These are phyloP conservation scores for Paxillus rubicundulus DNA, from an alignment of 768 basidiomycete genomes.

Conservation along the genomic window DNA sequence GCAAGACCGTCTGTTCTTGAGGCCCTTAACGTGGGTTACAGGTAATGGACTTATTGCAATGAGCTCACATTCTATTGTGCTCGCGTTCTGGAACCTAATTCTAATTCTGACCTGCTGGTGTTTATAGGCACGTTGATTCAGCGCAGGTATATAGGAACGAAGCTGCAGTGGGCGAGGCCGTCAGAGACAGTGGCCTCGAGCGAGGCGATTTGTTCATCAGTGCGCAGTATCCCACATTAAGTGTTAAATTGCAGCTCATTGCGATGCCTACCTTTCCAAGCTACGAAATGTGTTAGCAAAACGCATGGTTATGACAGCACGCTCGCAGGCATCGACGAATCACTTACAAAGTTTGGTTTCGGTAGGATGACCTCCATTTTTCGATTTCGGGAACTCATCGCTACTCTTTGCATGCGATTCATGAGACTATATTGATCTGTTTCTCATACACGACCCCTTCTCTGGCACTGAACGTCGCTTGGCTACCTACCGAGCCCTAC, in stretches of 20 bases:
- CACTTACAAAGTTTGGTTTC: slow-evolving; percentile 55
- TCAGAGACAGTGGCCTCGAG: slow-evolving; percentile 52
- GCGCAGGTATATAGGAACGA: slow-evolving; percentile 72
- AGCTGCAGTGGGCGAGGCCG: slow-evolving; percentile 55
- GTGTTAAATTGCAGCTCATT: background rate
- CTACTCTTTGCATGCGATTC: background rate
- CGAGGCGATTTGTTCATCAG: slow-evolving; percentile 72
- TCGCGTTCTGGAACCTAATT: background rate
- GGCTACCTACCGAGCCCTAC: slow-evolving; percentile 68
- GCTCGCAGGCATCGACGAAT: slow-evolving; percentile 55
- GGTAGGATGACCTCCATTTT: slow-evolving; percentile 38
- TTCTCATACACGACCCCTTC: slow-evolving; percentile 73
- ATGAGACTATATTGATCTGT: slow-evolving; percentile 67
- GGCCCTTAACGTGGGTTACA: slow-evolving; percentile 67
- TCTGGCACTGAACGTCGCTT: slow-evolving; percentile 63
- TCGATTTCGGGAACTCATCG: slow-evolving; percentile 9
- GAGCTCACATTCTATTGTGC: background rate
- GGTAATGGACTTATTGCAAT: slow-evolving; percentile 31
- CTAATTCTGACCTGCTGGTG: background rate
- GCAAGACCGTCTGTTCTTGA: slow-evolving; percentile 53
- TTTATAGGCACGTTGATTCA: slow-evolving; percentile 64
- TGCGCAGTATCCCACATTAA: slow-evolving; percentile 30
- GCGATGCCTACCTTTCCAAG: slow-evolving; percentile 34
- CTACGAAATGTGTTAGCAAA: slow-evolving; percentile 60
- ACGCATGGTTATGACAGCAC: slow-evolving; percentile 64